Base-by-base conservation (phyloP, 805 yeast genomes). In the Starmera pachycereana region DNA sequence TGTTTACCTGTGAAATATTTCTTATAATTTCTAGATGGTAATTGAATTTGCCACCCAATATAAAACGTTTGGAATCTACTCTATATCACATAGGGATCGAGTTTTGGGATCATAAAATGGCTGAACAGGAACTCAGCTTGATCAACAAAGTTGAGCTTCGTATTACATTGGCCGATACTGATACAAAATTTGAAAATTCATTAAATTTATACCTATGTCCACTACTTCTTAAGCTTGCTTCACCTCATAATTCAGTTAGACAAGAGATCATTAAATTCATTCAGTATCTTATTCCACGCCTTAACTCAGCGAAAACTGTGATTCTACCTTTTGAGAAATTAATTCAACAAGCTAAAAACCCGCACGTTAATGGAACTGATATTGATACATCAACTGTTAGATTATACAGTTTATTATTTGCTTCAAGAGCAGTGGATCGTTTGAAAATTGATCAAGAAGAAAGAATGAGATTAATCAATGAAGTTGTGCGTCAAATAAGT, bases 71-170 rank as follows among this genome's bases (percentile, higher is more conserved):
- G 16, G 9, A 14, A 10, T 18, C 34, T 22, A 32, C 34, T 32
- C 14, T 4, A 8, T 3, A 32, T 22, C 14, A 13, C n/a, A 32
- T 16, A 16, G 25, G 12, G 11, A 16, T 16, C 16, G 3, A 33
- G 6, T 3, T 22, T 22, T 22, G 6, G 27, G 27, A 22, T 22
- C 9, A 8, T 4, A 11, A 14, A 28, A 53, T 53, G 57, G 54
- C 57, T 19, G 57, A 54, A 5, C 44, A 70, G 31, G 94, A 85
- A 51, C 58, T 78, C 36, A 67, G 72, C 1, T 61, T 84, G 41
- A 69, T 85, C 32, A 78, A 79, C 51, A 82, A 79, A 54, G 96
- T 85, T 1, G 97, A 89, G 57, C 71, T 89, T 37, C 66, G 86
- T 32, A 67, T 90, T 14, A 90, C 94, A 1, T 62, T 90, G 33